Conservation (phyloP, 164 flowering plant genomes). For the Dillenia suffruticosa region DNA sequence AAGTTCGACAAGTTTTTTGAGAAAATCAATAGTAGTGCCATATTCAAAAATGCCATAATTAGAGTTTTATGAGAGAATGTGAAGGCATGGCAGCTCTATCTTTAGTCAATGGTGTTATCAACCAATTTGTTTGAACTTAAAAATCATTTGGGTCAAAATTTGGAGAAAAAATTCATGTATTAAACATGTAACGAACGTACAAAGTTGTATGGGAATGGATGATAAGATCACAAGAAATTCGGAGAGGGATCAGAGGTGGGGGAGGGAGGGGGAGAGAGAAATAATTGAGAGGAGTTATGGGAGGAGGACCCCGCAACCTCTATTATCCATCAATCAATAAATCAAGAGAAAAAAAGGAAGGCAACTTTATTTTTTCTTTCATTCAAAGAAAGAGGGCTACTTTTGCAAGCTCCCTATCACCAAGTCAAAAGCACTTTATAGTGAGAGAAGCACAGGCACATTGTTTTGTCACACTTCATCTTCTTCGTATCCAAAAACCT, state of each 20-base stretch:
- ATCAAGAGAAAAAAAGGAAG: conserved; percentile 7
- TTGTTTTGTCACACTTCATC: conserved; percentile 12
- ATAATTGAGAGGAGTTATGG: background rate
- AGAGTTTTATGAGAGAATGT: too few species aligned
- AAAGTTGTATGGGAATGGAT: too few species aligned
- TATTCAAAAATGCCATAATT: too few species aligned
- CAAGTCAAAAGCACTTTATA: conserved; percentile 19
- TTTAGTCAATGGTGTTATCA: too few species aligned
- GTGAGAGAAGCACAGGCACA: conserved; percentile 7
- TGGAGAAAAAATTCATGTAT: too few species aligned
- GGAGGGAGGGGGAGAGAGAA: background rate
- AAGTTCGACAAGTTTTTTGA: too few species aligned
- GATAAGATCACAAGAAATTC: background rate
- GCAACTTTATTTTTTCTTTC: conserved; percentile 6
- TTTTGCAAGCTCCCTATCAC: background rate
- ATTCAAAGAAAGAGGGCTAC: background rate
- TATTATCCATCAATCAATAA: background rate
- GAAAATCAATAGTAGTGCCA: too few species aligned
- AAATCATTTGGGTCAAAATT: too few species aligned
- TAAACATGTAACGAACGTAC: too few species aligned
- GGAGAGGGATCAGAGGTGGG: background rate
- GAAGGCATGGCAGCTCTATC: too few species aligned
- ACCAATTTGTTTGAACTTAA: too few species aligned
- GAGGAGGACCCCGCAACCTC: conserved; percentile 1
- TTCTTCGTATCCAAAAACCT: too few species aligned